These are phyloP conservation scores for Curvularia lunata DNA, from an alignment of 2,329 filamentous ascomycete species.

Conservation along the genomic window DNA sequence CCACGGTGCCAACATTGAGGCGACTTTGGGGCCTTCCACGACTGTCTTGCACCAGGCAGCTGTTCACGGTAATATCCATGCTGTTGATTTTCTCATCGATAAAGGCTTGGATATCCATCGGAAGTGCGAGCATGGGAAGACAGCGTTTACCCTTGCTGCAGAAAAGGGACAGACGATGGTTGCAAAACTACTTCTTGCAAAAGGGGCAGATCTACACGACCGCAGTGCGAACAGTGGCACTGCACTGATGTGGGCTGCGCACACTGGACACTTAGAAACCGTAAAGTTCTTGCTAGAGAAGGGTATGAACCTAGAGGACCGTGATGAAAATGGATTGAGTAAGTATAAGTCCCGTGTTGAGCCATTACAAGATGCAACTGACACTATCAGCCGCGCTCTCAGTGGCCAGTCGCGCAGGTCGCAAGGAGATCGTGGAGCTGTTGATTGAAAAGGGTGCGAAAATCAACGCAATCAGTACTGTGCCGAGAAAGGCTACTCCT, in stretches of 20 bases:
- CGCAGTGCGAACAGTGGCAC: constrained; percentile 21
- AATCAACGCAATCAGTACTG: constrained; percentile 15
- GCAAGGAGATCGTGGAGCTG: constrained; percentile 19
- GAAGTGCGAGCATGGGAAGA: constrained; percentile 15
- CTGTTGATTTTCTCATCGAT: background rate
- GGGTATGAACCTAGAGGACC: background rate
- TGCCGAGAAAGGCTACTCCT: constrained; percentile 19
- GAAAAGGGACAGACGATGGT: constrained; percentile 21
- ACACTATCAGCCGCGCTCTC: background rate
- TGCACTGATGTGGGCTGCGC: constrained; percentile 26
- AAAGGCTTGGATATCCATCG: background rate
- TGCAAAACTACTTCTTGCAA: constrained; percentile 25
- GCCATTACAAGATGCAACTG: background rate
- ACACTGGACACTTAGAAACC: constrained; percentile 17
- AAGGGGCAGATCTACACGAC: constrained; percentile 26
- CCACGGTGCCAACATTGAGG: constrained; percentile 21
- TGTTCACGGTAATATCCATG: background rate
- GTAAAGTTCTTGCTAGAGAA: background rate
- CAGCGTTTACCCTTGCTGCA: constrained; percentile 31
- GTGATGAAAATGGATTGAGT: background rate
- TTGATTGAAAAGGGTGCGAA: constrained; percentile 30
- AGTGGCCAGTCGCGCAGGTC: constrained; percentile 21
- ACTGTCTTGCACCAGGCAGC: background rate
- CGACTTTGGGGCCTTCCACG: background rate
- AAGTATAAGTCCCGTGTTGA: background rate